Evolutionary conservation across 2,329 filamentous ascomycete species (phyloP), one percentile per base, ranked within the genome.

Genomic region (Cytospora leucostoma): DNA sequence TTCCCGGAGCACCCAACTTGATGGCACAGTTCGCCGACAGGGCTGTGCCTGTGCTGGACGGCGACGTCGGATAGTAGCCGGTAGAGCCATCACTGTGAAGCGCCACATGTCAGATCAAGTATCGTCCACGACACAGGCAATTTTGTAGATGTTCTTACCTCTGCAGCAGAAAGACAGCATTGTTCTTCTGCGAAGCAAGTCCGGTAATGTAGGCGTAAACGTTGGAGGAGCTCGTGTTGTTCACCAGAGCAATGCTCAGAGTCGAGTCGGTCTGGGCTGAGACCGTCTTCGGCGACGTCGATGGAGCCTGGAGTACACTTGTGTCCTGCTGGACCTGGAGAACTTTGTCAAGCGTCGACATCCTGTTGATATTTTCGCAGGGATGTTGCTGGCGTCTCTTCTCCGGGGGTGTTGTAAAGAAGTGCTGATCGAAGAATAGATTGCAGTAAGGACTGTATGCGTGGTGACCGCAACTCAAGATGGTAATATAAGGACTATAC

Each of bases 171-270:
- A 88, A 82, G 21, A 88, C 79, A 15, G 79, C 79, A 69, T 85
- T 84, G 71, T 83, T 80, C 19, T 84, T 83, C 71, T 86, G 81
- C 52, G 88, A 71, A 37, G 86, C 85, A 19, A 80, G 79, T 21
- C 90, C 90, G 1, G 88, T 93, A 70, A 95, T 83, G 73, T 91
- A 89, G 21, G 87, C 89, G 70, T 85, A 92, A 51, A 87, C 83
- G 38, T 75, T 82, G 59, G 78, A 75, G 1, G 88, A 87, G 35
- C 76, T 76, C 1, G 88, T 89, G 68, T 84, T 84, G 76, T 93
- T 93, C 69, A 83, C 78, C 21, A 93, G 75, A 12, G 83, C 81
- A 64, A 92, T 81, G 58, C 84, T 78, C 53, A 91, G 77, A 10
- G 83, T 86, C 15, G 54, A 34, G 27, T 47, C 57, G 21, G 65